Evolutionary conservation across 805 yeast genomes (phyloP), one percentile per base, ranked within the genome.

Genomic region (Pichia sporocuriosa): DNA sequence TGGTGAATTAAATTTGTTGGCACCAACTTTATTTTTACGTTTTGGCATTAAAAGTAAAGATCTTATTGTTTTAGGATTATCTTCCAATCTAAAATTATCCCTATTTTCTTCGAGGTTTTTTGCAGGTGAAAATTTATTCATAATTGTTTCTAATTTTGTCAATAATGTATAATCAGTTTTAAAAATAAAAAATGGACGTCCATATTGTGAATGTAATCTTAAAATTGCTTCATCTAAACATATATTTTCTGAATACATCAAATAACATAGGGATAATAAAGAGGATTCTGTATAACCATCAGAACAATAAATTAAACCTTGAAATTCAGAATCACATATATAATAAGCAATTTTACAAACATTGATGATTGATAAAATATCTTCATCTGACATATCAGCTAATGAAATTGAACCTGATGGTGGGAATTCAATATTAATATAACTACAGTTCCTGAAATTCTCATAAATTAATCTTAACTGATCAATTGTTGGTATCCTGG

Each of bases 221-320:
- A 82, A 54, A 46, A 83, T 67, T 1, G 88, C 89, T 30, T 81
- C 79, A 22, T 82, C 79, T 11, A 85, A 60, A 0, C 73, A 50
- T 16, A 77, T 55, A 30, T 81, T 77, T 40, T 80, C 73, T 2
- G 84, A 59, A 61, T 81, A 90, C 44, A 90, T 82, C 43, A 83
- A 50, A 52, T 75, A 89, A 42, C 88, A 74, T 27, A 86, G 64
- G 0, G 77, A 74, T 30, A 89, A 61, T n/a, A 90, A 68, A 5
- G 95, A 78, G 39, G 89, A 82, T 56, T 88, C 96, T 0, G 96
- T 86, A 60, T 89, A 90, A 0, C 97, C 97, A 62, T 90, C 96
- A 2, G 84, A 75, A 55, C 96, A 87, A 56, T 78, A 81, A 9
- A 89, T 65, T 45, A 89, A 67, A 0, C 78, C 65, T 3, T 76